Evolutionary conservation across 768 basidiomycete genomes (phyloP), one percentile per base, ranked within the genome.

Genomic region (Austroboletus eburneus): DNA sequence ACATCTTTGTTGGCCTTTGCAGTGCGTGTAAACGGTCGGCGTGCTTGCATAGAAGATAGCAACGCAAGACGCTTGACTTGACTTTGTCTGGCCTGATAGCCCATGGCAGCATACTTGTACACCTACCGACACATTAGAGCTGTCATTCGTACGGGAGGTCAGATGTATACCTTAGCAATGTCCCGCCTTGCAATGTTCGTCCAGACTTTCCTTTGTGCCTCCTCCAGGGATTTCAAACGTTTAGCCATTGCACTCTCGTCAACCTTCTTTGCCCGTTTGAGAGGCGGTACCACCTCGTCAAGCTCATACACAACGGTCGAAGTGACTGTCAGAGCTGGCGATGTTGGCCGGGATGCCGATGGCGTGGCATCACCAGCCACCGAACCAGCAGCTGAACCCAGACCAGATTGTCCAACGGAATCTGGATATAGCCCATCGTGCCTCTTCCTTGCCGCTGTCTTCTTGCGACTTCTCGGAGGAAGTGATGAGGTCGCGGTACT

Each of bases 191-290:
- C 92, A 40, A 95, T 92, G 56, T 84, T 89, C 18, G 82, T 83
- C 92, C 92, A 95, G 9, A 91, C 85, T 67, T 91, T 92, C 48
- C 79, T 76, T 69, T 93, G 91, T 0, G 85, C 74, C 55, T 92
- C 92, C 61, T 91, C 91, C 24, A 92, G 62, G 6, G 80, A 74
- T 63, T 82, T 84, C 48, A 91, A 72, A 33, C 90, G 80, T 59
- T 89, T 89, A 21, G 78, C 63, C 76, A 87, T 85, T 3, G 79
- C 75, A 46, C 65, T 69, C 38, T 85, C 85, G 45, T 91, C 89
- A 3, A 87, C 71, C 63, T 83, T 87, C 64, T 86, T 88, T 5
- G 87, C 87, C 57, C 76, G 81, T 68, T 76, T 87, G 58, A 91
- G 66, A 12, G 83, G 80, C 5, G 85, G 87, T 32, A 86, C 76